Conservation (phyloP, 2,329 filamentous ascomycete genomes). For the Exophiala xenobiotica region DNA sequence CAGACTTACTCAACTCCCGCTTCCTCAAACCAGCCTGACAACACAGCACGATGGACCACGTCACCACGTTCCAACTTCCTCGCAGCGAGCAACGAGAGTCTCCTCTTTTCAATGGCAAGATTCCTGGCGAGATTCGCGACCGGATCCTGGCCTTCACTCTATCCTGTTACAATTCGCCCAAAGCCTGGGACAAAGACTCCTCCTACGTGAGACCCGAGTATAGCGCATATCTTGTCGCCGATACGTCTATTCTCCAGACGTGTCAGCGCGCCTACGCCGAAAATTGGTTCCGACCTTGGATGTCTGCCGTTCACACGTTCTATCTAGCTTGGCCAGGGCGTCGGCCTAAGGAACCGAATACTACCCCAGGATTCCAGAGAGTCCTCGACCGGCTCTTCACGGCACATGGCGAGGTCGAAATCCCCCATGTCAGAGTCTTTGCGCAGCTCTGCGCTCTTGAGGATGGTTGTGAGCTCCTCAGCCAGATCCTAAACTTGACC, state of each 20-base stretch:
- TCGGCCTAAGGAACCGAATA: constrained; percentile 32
- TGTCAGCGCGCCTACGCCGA: constrained; percentile 47
- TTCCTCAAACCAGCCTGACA: too few species aligned
- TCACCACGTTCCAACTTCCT: background rate
- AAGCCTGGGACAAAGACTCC: background rate
- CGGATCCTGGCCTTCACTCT: background rate
- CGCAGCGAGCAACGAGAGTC: background rate
- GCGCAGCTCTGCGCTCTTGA: constrained; percentile 46
- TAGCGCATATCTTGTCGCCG: constrained; percentile 38
- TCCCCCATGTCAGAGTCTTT: constrained; percentile 42
- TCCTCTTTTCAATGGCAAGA: background rate
- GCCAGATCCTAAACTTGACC: constrained; percentile 32
- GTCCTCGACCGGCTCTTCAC: constrained; percentile 26
- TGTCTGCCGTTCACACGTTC: constrained; percentile 41
- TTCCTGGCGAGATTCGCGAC: constrained; percentile 2
- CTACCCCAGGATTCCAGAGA: constrained; percentile 18
- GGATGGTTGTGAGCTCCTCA: constrained; percentile 27
- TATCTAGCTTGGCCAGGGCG: constrained; percentile 38
- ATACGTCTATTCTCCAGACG: constrained; percentile 43
- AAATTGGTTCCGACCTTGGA: constrained; percentile 46
- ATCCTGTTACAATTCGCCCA: background rate
- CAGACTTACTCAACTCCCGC: too few species aligned
- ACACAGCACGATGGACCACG: background rate
- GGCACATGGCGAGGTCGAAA: constrained; percentile 32
- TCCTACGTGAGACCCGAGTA: constrained; percentile 39